phyloP scores from a whole-genome alignment of 345 rosid species.

The Gossypium herbaceum region DNA sequence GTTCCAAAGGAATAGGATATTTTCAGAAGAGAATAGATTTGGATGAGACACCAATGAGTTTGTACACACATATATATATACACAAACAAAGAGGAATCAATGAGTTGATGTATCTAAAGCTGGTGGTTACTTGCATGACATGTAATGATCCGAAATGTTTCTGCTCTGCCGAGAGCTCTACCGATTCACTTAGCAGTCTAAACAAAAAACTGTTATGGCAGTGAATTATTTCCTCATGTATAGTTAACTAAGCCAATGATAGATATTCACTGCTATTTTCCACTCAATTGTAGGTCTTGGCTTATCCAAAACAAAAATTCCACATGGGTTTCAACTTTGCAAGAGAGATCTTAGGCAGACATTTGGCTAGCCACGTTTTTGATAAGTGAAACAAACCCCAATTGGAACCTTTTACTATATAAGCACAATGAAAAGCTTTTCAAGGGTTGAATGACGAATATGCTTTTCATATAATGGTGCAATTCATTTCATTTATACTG shows the following conservation, averaged over 20 bases:
- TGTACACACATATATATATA: background rate
- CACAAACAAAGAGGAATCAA: background rate
- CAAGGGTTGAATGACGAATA: background rate
- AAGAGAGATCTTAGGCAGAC: background rate
- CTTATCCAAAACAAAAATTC: background rate
- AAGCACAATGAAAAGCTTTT: background rate
- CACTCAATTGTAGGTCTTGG: slow-evolving; percentile 1
- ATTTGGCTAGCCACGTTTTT: background rate
- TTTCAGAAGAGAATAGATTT: background rate
- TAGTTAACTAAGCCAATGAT: background rate
- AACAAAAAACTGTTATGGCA: too few species aligned
- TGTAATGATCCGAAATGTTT: background rate
- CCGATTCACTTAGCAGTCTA: too few species aligned
- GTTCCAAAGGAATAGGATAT: background rate
- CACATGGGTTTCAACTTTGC: background rate
- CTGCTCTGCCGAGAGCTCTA: too few species aligned
- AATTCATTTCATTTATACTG: background rate
- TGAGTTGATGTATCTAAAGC: background rate
- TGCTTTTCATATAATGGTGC: background rate
- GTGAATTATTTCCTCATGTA: background rate
- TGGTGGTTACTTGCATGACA: slow-evolving; percentile 32
- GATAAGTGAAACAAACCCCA: background rate
- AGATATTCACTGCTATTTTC: background rate
- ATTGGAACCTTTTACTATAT: background rate
- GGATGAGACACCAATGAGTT: background rate